Evolutionary conservation across 2,329 filamentous ascomycete genomes (phyloP).

Genomic region (Emericellopsis atlantica): DNA sequence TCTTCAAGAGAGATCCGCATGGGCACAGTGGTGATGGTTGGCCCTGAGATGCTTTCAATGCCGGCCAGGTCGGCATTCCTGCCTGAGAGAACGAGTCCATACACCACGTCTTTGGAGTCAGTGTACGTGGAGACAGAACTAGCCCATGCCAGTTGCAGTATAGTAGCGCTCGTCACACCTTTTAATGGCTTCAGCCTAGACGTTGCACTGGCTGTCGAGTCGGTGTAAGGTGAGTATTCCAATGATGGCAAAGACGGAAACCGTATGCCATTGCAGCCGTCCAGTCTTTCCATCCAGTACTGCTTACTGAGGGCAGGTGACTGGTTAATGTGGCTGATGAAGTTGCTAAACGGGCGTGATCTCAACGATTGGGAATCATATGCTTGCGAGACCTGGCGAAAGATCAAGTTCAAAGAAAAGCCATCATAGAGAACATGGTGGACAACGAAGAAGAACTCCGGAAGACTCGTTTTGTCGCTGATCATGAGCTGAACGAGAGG

Average conservation of each 20-base stretch:
- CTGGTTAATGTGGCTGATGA: slow-evolving; percentile 1
- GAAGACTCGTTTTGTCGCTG: too few species aligned
- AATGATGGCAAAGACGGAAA: not conserved
- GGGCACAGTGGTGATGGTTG: slow-evolving; percentile 8
- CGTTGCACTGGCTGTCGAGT: not conserved
- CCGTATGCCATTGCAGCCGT: not conserved
- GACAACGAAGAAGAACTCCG: not conserved
- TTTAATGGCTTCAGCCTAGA: too few species aligned
- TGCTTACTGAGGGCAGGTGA: not conserved
- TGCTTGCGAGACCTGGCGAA: slow-evolving; percentile 1
- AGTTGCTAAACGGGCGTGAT: not conserved
- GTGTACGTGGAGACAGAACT: slow-evolving; percentile 5
- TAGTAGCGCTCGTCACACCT: slow-evolving; percentile 7
- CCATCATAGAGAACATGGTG: slow-evolving; percentile 37
- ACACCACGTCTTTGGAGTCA: slow-evolving; percentile 7
- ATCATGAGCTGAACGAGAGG: not conserved
- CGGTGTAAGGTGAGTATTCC: not conserved
- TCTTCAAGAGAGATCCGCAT: slow-evolving; percentile 4
- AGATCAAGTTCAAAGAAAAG: slow-evolving; percentile 29
- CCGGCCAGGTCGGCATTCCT: slow-evolving; percentile 9
- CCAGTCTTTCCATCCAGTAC: not conserved
- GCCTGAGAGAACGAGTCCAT: slow-evolving; percentile 8
- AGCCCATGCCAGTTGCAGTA: slow-evolving; percentile 8
- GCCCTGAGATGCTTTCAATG: slow-evolving; percentile 8
- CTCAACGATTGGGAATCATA: not conserved